Evolutionary conservation across 2,329 filamentous ascomycete genomes (phyloP).

Genomic region (Coleophoma cylindrospora): DNA sequence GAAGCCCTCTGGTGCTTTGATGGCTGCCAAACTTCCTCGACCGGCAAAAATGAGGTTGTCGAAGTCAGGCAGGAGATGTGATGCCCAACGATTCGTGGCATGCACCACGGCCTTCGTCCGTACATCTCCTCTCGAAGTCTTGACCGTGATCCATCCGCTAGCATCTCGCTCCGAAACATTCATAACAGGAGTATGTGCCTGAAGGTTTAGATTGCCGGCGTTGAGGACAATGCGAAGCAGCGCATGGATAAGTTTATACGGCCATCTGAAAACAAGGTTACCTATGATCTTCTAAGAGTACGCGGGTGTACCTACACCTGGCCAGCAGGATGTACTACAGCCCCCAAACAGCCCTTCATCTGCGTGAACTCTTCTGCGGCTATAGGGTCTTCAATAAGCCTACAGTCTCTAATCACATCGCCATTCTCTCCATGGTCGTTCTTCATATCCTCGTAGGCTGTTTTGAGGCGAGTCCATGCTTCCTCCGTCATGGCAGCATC

Average conservation of each 20-base stretch:
- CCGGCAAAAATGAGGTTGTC: slow-evolving; percentile 35
- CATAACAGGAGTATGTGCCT: slow-evolving; percentile 43
- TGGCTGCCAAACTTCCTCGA: slow-evolving; percentile 18
- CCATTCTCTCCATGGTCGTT: slow-evolving; percentile 22
- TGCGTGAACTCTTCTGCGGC: slow-evolving; percentile 25
- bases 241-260: slow-evolving; percentile 52
- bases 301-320: neutral
- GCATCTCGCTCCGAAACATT: slow-evolving; percentile 12
- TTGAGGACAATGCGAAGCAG: slow-evolving; percentile 42
- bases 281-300: neutral
- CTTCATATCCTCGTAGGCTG: slow-evolving; percentile 21
- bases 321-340: slow-evolving; percentile 21
- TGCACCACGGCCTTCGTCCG: slow-evolving; percentile 49
- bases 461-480: slow-evolving; percentile 22
- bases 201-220: slow-evolving; percentile 40
- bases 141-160: slow-evolving; percentile 36
- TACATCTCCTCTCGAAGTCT: slow-evolving; percentile 50
- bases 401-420: slow-evolving; percentile 21
- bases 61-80: slow-evolving; percentile 49
- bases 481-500: slow-evolving; percentile 28
- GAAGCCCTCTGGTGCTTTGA: slow-evolving; percentile 24
- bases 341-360: slow-evolving; percentile 24
- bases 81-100: slow-evolving; percentile 64
- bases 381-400: slow-evolving; percentile 24
- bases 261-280: slow-evolving; percentile 3